Percentiles rank a stretch among this genome's conserved stretches.
Evolutionary conservation across 2,329 filamentous ascomycete genomes (phyloP).

Genomic region (Dothiorella sarmentorum): DNA sequence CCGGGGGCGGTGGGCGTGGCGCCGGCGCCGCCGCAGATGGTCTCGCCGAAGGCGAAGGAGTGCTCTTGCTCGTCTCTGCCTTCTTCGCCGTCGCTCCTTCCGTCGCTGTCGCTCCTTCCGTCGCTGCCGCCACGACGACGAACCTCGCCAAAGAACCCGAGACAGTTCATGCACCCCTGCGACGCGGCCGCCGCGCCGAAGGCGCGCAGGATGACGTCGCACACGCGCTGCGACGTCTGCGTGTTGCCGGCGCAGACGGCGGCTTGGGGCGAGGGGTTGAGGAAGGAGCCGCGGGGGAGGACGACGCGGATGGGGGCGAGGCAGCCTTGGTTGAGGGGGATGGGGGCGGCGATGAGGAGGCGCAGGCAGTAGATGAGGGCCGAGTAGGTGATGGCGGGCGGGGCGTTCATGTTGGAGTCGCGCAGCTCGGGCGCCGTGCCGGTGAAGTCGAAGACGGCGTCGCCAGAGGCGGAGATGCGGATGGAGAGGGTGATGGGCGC

Average conservation of each 20-base stretch:
- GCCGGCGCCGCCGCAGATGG: conserved; percentile 68
- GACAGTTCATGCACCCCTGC: conserved; percentile 26
- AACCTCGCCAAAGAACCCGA: conserved; percentile 29
- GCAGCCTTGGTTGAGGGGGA: conserved; percentile 42
- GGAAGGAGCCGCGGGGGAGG: conserved; percentile 33
- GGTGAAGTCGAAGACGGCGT: conserved; percentile 20
- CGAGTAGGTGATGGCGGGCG: conserved; percentile 49
- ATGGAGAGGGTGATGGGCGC: conserved; percentile 19
- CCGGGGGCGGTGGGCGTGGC: conserved; percentile 66
- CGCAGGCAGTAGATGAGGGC: conserved; percentile 48
- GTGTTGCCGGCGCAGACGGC: conserved; percentile 28
- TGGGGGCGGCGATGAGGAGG: conserved; percentile 35
- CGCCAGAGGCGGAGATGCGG: conserved; percentile 16
- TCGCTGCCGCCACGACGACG: too few relatives aligned
- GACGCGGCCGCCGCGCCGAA: conserved; percentile 21
- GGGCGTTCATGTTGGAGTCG: conserved; percentile 23
- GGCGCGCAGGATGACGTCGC: conserved; percentile 25
- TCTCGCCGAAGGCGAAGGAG: conserved; percentile 66
- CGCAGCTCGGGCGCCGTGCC: conserved; percentile 21
- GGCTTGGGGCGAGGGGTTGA: conserved; percentile 33
- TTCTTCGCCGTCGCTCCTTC: too few relatives aligned
- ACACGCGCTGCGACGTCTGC: conserved; percentile 22
- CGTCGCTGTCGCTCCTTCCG: too few relatives aligned
- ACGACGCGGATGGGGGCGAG: conserved; percentile 34
- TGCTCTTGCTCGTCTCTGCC: neutral